Conservation (phyloP, 2,329 filamentous ascomycete genomes). For the Cordyceps fumosorosea region DNA sequence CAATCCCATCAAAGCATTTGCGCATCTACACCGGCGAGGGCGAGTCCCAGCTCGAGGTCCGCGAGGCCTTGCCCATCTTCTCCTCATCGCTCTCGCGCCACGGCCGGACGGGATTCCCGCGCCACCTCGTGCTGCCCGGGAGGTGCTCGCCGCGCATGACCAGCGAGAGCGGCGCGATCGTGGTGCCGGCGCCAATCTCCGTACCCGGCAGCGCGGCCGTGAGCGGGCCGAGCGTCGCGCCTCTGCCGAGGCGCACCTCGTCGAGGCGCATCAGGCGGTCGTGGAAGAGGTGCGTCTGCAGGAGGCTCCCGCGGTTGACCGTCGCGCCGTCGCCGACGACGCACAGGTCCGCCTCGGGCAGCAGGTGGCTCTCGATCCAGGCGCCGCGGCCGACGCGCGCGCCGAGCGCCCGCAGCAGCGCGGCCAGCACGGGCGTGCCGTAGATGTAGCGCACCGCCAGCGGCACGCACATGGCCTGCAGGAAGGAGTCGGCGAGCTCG, state of each 20-base stretch:
- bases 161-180: constrained; percentile 16
- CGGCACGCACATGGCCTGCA: constrained; percentile 31
- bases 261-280: constrained; percentile 20
- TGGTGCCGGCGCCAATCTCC: constrained; percentile 17
- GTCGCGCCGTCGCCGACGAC: constrained; percentile 16
- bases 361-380: constrained; percentile 19
- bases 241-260: constrained; percentile 15
- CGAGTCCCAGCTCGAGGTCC: constrained; percentile 5
- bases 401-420: constrained; percentile 17
- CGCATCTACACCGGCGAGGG: not conserved
- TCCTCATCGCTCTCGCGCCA: constrained; percentile 12
- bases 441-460: constrained; percentile 15
- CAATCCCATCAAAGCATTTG: not conserved
- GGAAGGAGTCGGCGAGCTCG: constrained; percentile 53
- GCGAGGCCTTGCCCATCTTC: not conserved
- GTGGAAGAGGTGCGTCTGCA: constrained; percentile 20
- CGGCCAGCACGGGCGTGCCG: constrained; percentile 17
- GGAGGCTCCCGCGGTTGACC: constrained; percentile 17
- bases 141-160: constrained; percentile 20
- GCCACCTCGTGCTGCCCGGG: constrained; percentile 17
- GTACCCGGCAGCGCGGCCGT: constrained; percentile 18
- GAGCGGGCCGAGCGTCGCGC: constrained; percentile 17
- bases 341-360: constrained; percentile 18
- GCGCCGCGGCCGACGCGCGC: constrained; percentile 19
- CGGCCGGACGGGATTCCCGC: constrained; percentile 18